Percentiles rank a stretch among this genome's conserved stretches.
phyloP scores from a whole-genome alignment of 495 filamentous ascomycete genomes.

The Annulohypoxylon nitens region DNA sequence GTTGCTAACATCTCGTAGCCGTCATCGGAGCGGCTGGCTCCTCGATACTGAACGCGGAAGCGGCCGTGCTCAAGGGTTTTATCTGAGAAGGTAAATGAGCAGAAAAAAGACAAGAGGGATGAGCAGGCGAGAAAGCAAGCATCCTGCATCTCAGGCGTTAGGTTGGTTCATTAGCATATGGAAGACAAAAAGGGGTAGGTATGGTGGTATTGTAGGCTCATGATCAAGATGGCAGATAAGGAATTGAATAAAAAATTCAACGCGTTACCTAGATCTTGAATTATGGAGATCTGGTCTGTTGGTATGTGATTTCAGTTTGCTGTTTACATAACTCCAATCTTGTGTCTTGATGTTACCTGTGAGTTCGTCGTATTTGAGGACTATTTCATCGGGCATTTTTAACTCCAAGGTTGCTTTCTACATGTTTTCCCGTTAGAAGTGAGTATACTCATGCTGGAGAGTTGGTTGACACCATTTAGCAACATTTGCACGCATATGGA shows the following conservation, averaged over 20 bases:
- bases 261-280: background rate
- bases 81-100: conserved; percentile 58
- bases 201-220: background rate
- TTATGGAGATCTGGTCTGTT: no score
- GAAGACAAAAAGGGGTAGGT: conserved; percentile 19
- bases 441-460: background rate
- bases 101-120: background rate
- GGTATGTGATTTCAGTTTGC: no score
- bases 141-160: conserved; percentile 29
- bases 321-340: no score
- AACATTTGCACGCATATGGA: background rate
- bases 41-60: conserved; percentile 94
- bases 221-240: background rate
- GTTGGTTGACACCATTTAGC: background rate
- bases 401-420: no score
- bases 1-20: conserved; percentile 58
- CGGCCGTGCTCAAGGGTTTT: conserved; percentile 89
- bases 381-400: no score
- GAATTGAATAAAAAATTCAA: conserved; percentile 3
- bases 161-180: conserved; percentile 19
- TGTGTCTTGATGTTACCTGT: no score
- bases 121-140: conserved; percentile 29
- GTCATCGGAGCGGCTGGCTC: conserved; percentile 95
- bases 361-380: no score
- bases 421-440: no score